phyloP scores from a whole-genome alignment of 2,329 filamentous ascomycete species.

The Parascedosporium putredinis region DNA sequence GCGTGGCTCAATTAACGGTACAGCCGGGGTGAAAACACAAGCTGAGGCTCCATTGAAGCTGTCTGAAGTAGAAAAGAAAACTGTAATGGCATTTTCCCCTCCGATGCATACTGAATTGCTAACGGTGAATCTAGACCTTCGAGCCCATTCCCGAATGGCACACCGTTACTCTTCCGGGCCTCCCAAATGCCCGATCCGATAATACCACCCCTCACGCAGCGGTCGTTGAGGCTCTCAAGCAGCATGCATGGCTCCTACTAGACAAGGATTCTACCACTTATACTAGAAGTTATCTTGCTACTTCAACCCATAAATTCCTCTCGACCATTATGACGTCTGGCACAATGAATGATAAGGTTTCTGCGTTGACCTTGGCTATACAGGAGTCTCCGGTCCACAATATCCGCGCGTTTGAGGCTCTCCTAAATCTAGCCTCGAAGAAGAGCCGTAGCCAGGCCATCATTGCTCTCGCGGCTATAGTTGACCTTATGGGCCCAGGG shows the following conservation, averaged over 20 bases:
- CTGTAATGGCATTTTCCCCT: too few relatives aligned
- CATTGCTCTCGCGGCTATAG: conserved; percentile 82
- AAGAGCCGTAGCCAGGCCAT: conserved; percentile 88
- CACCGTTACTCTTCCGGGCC: conserved; percentile 28
- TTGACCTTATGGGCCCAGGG: conserved; percentile 87
- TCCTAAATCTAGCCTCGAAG: conserved; percentile 78
- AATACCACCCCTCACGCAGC: conserved; percentile 31
- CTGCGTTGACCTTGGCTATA: conserved; percentile 82
- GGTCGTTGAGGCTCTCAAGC: conserved; percentile 43
- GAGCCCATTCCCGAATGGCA: conserved; percentile 51
- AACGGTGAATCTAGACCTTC: conserved; percentile 32
- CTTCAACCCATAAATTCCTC: conserved; percentile 90
- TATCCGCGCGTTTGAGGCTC: conserved; percentile 74
- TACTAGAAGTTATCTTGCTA: conserved; percentile 60
- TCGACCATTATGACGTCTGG: conserved; percentile 94
- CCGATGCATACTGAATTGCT: neutral
- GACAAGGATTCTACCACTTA: conserved; percentile 72
- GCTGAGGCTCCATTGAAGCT: too few relatives aligned
- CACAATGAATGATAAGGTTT: conserved; percentile 94
- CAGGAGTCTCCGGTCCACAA: conserved; percentile 96
- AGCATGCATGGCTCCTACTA: conserved; percentile 64
- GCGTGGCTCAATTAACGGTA: too few relatives aligned
- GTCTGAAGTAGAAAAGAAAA: too few relatives aligned
- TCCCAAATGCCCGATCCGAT: conserved; percentile 35
- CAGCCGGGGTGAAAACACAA: too few relatives aligned